phyloP scores from a whole-genome alignment of 2,329 filamentous ascomycete species.

The Ascosphaera apis region DNA sequence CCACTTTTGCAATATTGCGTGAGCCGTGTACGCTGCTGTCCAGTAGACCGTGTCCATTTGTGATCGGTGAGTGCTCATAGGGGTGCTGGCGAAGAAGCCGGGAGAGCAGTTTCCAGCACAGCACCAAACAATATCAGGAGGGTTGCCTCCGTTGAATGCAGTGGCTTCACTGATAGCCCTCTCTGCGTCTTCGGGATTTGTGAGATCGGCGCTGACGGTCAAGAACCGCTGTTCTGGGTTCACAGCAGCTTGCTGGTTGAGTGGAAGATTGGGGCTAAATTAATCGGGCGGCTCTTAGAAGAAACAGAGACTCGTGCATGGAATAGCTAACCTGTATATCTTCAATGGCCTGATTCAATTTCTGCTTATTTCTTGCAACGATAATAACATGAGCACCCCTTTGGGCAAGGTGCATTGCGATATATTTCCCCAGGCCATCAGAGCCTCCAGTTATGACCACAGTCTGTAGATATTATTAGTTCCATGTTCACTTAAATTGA shows the following conservation, averaged over 20 bases:
- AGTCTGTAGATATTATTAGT: conserved; percentile 34
- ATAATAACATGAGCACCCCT: conserved; percentile 77
- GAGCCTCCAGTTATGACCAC: conserved; percentile 77
- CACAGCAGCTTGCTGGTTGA: conserved; percentile 37
- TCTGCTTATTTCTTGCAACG: conserved; percentile 52
- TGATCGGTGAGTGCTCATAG: conserved; percentile 39
- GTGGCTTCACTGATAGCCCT: conserved; percentile 49
- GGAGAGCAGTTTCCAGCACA: conserved; percentile 56
- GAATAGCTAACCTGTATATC: conserved; percentile 33
- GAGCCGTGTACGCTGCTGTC: conserved; percentile 65
- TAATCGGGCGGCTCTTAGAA: too few relatives aligned
- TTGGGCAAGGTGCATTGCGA: conserved; percentile 48
- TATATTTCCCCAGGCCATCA: conserved; percentile 68
- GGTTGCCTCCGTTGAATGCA: conserved; percentile 49
- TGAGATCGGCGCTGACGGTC: conserved; percentile 65
- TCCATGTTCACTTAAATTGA: not conserved
- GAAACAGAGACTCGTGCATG: not conserved
- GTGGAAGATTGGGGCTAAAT: too few relatives aligned
- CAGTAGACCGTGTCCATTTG: conserved; percentile 93
- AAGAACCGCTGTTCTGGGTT: conserved; percentile 54
- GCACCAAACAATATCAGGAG: conserved; percentile 80
- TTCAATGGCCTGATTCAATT: conserved; percentile 47
- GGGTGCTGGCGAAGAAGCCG: conserved; percentile 53
- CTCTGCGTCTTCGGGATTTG: conserved; percentile 42
- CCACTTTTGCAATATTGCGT: conserved; percentile 57